A percentile compares a stretch with the other conserved stretches of the same genome.
Evolutionary conservation across 2,329 filamentous ascomycete species (phyloP).

Genomic region (Bipolaris zeicola): DNA sequence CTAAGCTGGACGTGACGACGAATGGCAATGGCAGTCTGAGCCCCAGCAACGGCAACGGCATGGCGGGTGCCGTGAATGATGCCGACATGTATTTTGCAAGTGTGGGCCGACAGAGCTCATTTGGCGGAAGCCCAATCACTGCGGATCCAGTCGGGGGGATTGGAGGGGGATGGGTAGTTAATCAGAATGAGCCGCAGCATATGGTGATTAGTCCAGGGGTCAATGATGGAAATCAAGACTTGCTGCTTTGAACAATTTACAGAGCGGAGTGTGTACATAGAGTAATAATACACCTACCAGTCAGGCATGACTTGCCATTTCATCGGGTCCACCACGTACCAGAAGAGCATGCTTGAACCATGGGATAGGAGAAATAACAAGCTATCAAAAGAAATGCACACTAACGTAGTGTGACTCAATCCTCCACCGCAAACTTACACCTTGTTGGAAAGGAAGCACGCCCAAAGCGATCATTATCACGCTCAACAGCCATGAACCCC

Average conservation of each 20-base stretch:
- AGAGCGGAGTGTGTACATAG: background rate
- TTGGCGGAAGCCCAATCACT: slow-evolving; percentile 42
- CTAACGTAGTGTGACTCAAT: too few species aligned
- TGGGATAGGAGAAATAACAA: too few species aligned
- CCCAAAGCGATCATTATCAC: too few species aligned
- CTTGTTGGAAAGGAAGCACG: background rate
- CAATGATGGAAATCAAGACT: slow-evolving; percentile 39
- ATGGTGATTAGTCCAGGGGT: slow-evolving; percentile 37
- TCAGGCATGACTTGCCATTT: background rate
- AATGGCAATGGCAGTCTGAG: slow-evolving; percentile 34
- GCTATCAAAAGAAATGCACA: too few species aligned
- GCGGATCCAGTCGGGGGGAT: slow-evolving; percentile 29
- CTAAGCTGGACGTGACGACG: slow-evolving; percentile 33
- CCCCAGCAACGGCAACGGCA: slow-evolving; percentile 55
- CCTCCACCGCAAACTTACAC: background rate
- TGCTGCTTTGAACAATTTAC: slow-evolving; percentile 27
- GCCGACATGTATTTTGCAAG: slow-evolving; percentile 90
- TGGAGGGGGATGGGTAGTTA: slow-evolving; percentile 46
- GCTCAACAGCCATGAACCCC: background rate
- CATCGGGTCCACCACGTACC: background rate
- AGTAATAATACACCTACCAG: slow-evolving; percentile 1
- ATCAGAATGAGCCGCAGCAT: slow-evolving; percentile 42
- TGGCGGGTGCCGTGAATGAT: slow-evolving; percentile 76
- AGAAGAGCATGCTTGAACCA: background rate
- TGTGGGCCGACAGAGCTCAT: slow-evolving; percentile 44